Evolutionary conservation across 768 basidiomycete species (phyloP), one percentile per base, ranked within the genome.

Genomic region (Goffeauzyma gilvescens): DNA sequence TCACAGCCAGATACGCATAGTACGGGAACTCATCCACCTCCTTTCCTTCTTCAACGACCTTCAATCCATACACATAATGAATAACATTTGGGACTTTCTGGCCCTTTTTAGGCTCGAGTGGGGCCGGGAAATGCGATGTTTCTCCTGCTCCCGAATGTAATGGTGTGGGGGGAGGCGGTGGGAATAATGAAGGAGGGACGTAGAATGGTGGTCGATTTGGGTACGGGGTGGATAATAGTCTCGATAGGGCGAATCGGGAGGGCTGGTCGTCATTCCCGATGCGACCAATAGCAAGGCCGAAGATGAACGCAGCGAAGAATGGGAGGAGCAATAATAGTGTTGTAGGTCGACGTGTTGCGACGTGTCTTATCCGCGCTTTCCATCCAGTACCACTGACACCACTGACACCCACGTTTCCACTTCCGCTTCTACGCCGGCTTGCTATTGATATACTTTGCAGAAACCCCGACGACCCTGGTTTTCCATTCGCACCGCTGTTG

Each of bases 31-130:
- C 55, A 36, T 61, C 59, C 20, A 39, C 41, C 12, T 42, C 30
- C 33, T 46, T 50, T 1, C 54, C 54, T 0, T 46, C 46, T 6
- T 34, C 15, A 1, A 54, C 26, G 9, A n/a, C n/a, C n/a, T n/a
- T n/a, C 31, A 64, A 42, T 3, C 62, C 62, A 47, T 59, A 65
- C 3, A 65, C 57, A 45, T 64, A 65, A 43, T 65, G 64, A 3
- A 64, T 48, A 9, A 54, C 39, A 34, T 65, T 59, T 2, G 64
- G 62, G 1, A 63, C 59, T 7, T 52, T 37, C 49, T 55, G 58
- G 3, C 48, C 52, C 6, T 40, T 36, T 30, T 48, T 53, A 9
- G 50, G 58, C 25, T 7, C 7, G 4, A 49, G 21, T 7, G 54
- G 55, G 7, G 41, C 52, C n/a, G 60, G 54, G 6, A 54, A 25